Base-by-base conservation (phyloP, 2,329 filamentous ascomycete genomes). In the Trichophyton rubrum region DNA sequence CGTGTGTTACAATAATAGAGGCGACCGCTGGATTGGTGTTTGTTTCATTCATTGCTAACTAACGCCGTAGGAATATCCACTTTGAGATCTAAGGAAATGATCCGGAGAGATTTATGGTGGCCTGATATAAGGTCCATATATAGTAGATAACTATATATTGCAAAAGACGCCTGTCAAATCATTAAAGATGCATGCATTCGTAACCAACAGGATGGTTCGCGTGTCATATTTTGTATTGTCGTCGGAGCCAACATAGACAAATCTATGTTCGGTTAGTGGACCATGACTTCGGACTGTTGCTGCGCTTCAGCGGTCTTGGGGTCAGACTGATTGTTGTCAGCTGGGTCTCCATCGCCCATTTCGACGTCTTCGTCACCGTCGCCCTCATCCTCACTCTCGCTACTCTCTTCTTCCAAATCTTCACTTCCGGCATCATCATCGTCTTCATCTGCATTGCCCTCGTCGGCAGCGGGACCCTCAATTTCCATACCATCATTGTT, bases 401-500 rank as follows among this genome's bases (percentile, higher is more conserved):
- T 85, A 67, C 85, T 89, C 72, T 90, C 88, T 60, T 84, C 85
- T 68, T 90, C 88, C 53, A 90, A 83, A 71, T 90, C 88, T 70
- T 90, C 88, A 68, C 85, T 89, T 3, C 59, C 53, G 6, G 53
- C 59, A 11, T 60, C 59, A n/a, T 53, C 59, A 5, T 60, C 59
- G 51, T 60, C 59, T 8, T 60, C 15, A 62, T 85, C 84, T 6
- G 57, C 57, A 41, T 41, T 41, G 11, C 56, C 56, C 13, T 88
- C 86, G 17, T 88, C 83, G 24, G 77, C 82, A 17, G 33, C 55
- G 8, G 55, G 22, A 22, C 79, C 77, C 45, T 88, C 87, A 15
- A 79, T 82, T 56, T 81, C 87, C 88, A 92, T 91, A 64, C 89
- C 87, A 4, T 82, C 79, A 66, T 27, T 22, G 91, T 88, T 61